Conservation (phyloP, 2,329 filamentous ascomycete species). For the Talaromyces rugulosus region DNA sequence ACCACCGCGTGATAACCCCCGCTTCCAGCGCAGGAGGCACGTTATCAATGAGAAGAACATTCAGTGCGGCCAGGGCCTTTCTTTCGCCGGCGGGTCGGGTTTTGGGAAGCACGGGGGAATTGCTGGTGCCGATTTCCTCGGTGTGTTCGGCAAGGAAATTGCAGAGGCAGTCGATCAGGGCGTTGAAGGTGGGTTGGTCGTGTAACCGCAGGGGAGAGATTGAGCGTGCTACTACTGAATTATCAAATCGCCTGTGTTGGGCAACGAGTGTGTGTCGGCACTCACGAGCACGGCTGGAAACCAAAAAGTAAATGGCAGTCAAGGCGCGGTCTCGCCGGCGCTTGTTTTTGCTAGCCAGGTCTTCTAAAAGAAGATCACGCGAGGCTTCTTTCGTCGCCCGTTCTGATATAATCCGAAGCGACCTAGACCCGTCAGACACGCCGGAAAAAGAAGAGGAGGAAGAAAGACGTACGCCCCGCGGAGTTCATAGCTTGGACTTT, state of each 20-base stretch:
- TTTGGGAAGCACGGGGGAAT: conserved; percentile 36
- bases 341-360: conserved; percentile 37
- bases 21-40: conserved; percentile 56
- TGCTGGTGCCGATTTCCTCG: conserved; percentile 29
- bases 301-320: conserved; percentile 40
- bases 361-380: conserved; percentile 37
- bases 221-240: conserved; percentile 28
- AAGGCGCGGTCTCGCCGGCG: conserved; percentile 37
- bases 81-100: conserved; percentile 40
- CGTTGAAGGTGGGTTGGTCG: conserved; percentile 33
- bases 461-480: conserved; percentile 60
- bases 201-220: conserved; percentile 30
- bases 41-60: conserved; percentile 58
- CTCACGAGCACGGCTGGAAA: conserved; percentile 37
- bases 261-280: background rate
- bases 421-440: conserved; percentile 20
- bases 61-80: conserved; percentile 51
- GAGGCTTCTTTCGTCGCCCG: conserved; percentile 39
- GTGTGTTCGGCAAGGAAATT: conserved; percentile 37
- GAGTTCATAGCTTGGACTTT: conserved; percentile 69
- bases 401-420: conserved; percentile 44
- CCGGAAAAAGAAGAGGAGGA: background rate
- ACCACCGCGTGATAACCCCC: conserved; percentile 67
- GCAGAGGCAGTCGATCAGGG: conserved; percentile 39
- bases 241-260: background rate